These are phyloP conservation scores for Paracamarosporium sp. DNA, from an alignment of 2,329 filamentous ascomycete species.

Conservation along the genomic window DNA sequence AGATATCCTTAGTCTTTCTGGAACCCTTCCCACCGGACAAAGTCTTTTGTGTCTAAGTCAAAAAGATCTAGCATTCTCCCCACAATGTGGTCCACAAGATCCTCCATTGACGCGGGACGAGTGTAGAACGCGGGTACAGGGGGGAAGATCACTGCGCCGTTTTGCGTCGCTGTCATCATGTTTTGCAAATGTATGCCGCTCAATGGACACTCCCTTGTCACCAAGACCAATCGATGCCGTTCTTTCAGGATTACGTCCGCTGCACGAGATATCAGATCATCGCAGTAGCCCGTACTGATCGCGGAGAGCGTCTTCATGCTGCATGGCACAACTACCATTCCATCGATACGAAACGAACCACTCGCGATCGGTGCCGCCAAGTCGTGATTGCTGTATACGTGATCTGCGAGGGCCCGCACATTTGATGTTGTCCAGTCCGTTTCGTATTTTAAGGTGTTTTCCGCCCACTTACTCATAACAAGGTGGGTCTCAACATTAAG, in stretches of 20 bases:
- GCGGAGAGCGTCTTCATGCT: slow-evolving; percentile 58
- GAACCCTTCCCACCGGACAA: too few species aligned
- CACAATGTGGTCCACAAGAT: slow-evolving; percentile 50
- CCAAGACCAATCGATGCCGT: slow-evolving; percentile 47
- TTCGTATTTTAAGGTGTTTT: too few species aligned
- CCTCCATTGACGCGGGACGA: slow-evolving; percentile 13
- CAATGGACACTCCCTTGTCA: slow-evolving; percentile 39
- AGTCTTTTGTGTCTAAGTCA: not conserved
- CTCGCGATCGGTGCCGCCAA: too few species aligned
- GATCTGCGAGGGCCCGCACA: too few species aligned
- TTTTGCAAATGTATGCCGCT: not conserved
- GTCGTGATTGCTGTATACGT: too few species aligned
- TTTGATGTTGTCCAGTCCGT: too few species aligned
- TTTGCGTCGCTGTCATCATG: slow-evolving; percentile 43
- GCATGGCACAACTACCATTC: slow-evolving; percentile 34
- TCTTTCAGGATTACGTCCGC: slow-evolving; percentile 59
- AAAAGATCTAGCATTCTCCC: slow-evolving; percentile 54
- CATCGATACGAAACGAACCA: too few species aligned
- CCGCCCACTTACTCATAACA: too few species aligned
- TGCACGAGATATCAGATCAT: slow-evolving; percentile 55
- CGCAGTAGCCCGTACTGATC: slow-evolving; percentile 50
- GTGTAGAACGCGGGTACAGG: slow-evolving; percentile 24
- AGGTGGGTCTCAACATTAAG: not conserved
- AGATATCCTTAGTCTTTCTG: too few species aligned
- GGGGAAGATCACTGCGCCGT: slow-evolving; percentile 17